Evolutionary conservation across 164 flowering plant genomes (phyloP), one percentile per base, ranked within the genome.

Genomic region (Saururus chinensis): DNA sequence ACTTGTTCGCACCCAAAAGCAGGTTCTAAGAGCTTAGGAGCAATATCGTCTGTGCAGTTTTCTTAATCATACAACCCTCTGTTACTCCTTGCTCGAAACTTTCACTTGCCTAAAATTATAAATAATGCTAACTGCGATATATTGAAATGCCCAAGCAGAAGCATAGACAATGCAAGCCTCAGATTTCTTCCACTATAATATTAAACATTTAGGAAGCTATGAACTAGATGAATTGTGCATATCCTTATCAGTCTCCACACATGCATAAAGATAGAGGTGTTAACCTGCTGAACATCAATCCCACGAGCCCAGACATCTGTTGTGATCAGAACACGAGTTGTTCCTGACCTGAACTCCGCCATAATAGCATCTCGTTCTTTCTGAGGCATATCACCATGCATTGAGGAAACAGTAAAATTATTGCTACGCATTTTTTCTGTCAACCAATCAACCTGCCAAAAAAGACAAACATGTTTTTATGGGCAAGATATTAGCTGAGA

Each of bases 311-410:
- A 90, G 25, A 93, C 95, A 78, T 93, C 99, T 24, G 96, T 90
- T 16, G 97, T 93, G 60, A 93, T 93, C 48, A 93, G 80, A 19
- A 93, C 97, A 60, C 95, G 87, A 35, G 92, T 90, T n/a, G 77
- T 68, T 62, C 89, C 95, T 16, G 74, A 62, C 22, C 95, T 81
- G 62, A 93, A 93, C 64, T 90, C 89, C 2, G 26, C 64, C 98
- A 93, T 93, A 41, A 93, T 90, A 3, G 88, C 92, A 78, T 93
- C 98, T 70, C 98, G 77, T 64, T 90, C 97, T 70, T 78, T 90
- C 72, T 93, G 98, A 68, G 97, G 97, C 98, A 93, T 90, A 73
- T 86, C 97, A 53, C 97, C 99, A 63, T 93, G 96, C 92, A 85
- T 90, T 57, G 95, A 77, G 42, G 98, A 93, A 60, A 93, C 97